phyloP scores from a whole-genome alignment of 768 basidiomycete genomes.

The Tricholoma hemisulphureum region DNA sequence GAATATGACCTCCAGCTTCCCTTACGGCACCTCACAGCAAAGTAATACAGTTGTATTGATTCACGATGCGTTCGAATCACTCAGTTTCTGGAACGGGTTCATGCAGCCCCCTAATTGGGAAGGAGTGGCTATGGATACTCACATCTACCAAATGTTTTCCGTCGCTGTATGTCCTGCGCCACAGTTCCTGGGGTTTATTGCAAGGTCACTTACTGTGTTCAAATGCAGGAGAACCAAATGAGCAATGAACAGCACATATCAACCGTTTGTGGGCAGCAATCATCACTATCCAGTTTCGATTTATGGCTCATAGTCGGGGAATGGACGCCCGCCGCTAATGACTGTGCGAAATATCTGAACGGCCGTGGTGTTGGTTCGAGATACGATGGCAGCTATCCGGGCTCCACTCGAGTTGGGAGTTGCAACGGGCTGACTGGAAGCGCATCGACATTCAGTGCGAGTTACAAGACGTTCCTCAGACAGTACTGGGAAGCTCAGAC shows the following conservation, averaged over 20 bases:
- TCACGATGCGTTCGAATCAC: constrained; percentile 77
- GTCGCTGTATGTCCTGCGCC: constrained; percentile 39
- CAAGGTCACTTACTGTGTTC: neutral
- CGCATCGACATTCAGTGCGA: constrained; percentile 69
- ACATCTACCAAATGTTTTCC: constrained; percentile 77
- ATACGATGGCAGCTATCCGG: constrained; percentile 62
- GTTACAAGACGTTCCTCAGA: constrained; percentile 79
- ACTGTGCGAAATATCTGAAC: constrained; percentile 81
- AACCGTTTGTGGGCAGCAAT: constrained; percentile 50
- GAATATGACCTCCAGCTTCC: constrained; percentile 27
- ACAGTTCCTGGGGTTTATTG: neutral
- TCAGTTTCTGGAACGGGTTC: constrained; percentile 69
- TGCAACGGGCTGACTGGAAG: constrained; percentile 73
- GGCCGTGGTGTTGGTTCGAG: constrained; percentile 72
- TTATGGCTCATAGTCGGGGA: constrained; percentile 88
- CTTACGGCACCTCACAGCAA: constrained; percentile 37
- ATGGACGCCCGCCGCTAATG: constrained; percentile 77
- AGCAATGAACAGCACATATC: constrained; percentile 55
- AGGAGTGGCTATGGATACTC: constrained; percentile 78
- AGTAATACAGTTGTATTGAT: constrained; percentile 69
- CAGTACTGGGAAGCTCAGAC: constrained; percentile 86
- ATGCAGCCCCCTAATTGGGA: constrained; percentile 49
- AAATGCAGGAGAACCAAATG: constrained; percentile 43
- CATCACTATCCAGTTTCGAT: constrained; percentile 48
- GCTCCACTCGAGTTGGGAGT: constrained; percentile 67